Base-by-base conservation (phyloP, 495 filamentous ascomycete species). In the Talaromyces trachyspermus region DNA sequence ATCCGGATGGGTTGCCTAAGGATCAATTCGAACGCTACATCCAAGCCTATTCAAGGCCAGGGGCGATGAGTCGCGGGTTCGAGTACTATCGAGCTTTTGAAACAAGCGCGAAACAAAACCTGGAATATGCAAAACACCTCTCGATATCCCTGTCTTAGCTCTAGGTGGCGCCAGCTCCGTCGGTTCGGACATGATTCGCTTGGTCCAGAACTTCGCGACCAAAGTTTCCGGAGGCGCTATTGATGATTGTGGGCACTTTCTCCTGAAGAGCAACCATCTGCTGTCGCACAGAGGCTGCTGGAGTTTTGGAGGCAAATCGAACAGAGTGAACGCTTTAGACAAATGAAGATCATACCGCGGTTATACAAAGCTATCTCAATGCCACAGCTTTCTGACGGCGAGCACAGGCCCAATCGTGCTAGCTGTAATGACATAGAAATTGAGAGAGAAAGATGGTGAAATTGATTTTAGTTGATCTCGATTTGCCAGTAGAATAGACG, bases 31-130 rank as follows among this genome's bases (percentile, higher is more conserved):
- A 57, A 46, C 40, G 40, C 11, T 60, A 60, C 42, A 51, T 57
- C 35, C 43, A 51, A 20, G 46, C 51, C 14, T 60, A 60, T 49
- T 54, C 58, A 30, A 41, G 52, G 45, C 58, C 58, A 0, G 58
- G 52, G 10, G 58, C 54, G 12, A 60, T 60, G 58, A 60, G 58
- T 49, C 58, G 54, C 14, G 58, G 54, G 11, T 60, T 60, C 32
- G 58, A 60, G 53, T 60, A 57, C 43, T 60, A 60, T 50, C 52
- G 58, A n/a, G 54, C 58, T 19, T 55, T 46, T 49, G 52, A 48
- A 43, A 46, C 40, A n/a, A 60, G 58, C 35, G 40, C 58, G 32
- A 53, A 52, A n/a, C 54, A 60, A 49, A 60, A 60, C 43, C 7
- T 55, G 29, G 49, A 55, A 26, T 54, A 37, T 49, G 51, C 54